Conservation (phyloP, 805 yeast species). For the Teunomyces gatunensis region DNA sequence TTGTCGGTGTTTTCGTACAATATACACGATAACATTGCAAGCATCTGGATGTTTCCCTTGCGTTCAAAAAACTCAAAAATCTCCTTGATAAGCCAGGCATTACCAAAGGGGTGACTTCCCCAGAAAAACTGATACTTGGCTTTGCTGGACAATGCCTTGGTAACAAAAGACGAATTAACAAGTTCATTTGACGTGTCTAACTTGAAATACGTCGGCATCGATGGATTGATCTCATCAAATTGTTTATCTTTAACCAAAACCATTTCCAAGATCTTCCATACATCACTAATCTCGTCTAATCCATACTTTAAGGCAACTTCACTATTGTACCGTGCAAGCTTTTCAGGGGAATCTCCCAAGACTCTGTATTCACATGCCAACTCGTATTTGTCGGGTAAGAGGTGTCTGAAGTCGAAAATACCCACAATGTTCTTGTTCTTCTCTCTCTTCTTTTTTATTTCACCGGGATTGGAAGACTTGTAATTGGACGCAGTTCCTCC, state of each 20-base stretch:
- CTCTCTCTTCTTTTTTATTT: slow-evolving; percentile 20
- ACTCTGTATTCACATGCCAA: slow-evolving; percentile 66
- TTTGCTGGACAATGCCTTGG: slow-evolving; percentile 7
- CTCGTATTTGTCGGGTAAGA: slow-evolving; percentile 74
- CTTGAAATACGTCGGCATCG: slow-evolving; percentile 6
- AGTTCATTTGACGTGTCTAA: slow-evolving; percentile 2
- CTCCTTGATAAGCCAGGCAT: slow-evolving; percentile 59
- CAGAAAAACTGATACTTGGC: slow-evolving; percentile 50
- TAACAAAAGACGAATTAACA: slow-evolving; percentile 7
- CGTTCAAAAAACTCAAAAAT: slow-evolving; percentile 63
- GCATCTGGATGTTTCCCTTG: slow-evolving; percentile 75
- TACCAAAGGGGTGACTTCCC: slow-evolving; percentile 82
- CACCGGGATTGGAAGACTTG: slow-evolving; percentile 39
- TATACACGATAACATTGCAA: slow-evolving; percentile 82
- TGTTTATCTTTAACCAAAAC: slow-evolving; percentile 43
- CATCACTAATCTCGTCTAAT: slow-evolving; percentile 59
- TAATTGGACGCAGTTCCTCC: slow-evolving; percentile 36
- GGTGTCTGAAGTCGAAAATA: slow-evolving; percentile 60
- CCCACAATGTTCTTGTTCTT: slow-evolving; percentile 52
- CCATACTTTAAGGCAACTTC: slow-evolving; percentile 65
- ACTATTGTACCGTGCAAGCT: slow-evolving; percentile 67
- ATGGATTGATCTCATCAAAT: slow-evolving; percentile 13
- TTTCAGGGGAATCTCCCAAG: slow-evolving; percentile 61
- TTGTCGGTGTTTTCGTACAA: slow-evolving; percentile 44
- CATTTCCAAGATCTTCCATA: slow-evolving; percentile 66